Evolutionary conservation across 306 rosid genomes (phyloP).

Genomic region (Sechiopsis laciniata): DNA sequence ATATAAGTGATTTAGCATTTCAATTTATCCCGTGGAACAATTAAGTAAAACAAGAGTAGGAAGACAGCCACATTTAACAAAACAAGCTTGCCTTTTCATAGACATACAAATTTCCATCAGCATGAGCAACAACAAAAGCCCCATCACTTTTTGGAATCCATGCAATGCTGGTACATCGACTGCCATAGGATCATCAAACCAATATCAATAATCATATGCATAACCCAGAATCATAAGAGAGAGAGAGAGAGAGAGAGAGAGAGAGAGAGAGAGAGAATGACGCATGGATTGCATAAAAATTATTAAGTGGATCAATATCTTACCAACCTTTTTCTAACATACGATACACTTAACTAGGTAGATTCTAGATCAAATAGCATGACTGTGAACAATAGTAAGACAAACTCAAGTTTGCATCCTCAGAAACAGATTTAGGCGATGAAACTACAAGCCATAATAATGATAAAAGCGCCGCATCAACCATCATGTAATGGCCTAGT

Average conservation of each 20-base stretch:
- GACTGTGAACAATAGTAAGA: no score
- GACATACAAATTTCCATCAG: conserved; percentile 84
- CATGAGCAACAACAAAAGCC: conserved; percentile 80
- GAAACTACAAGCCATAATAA: no score
- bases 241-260: neutral
- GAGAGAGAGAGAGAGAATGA: no score
- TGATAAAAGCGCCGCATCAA: no score
- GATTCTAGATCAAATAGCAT: neutral
- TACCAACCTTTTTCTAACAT: neutral
- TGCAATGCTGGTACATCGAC: conserved; percentile 86
- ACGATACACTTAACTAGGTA: neutral
- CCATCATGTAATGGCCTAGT: no score
- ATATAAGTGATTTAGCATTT: conserved; percentile 21
- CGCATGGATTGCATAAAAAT: no score
- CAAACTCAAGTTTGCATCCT: neutral
- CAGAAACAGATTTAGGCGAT: no score
- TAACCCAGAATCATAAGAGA: neutral
- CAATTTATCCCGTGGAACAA: conserved; percentile 16
- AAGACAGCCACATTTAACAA: conserved; percentile 21
- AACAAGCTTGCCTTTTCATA: conserved; percentile 80
- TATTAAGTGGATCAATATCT: neutral
- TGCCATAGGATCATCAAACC: conserved; percentile 40
- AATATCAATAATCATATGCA: conserved; percentile 16
- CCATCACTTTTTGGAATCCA: conserved; percentile 97
- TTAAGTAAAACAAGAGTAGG: neutral